phyloP scores from a whole-genome alignment of 164 flowering plant genomes.

The Litsea cubeba region DNA sequence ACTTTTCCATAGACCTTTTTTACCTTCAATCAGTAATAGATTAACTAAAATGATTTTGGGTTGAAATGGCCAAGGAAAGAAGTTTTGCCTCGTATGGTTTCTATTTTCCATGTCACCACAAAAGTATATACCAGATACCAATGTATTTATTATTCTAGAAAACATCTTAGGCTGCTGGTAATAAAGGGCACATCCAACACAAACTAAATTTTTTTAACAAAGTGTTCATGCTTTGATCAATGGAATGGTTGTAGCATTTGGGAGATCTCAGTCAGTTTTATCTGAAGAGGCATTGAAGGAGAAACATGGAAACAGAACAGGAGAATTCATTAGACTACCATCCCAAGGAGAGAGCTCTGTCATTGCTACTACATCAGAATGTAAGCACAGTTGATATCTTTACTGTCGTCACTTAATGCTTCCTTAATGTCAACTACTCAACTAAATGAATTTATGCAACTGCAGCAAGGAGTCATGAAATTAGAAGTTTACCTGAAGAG shows the following conservation, averaged over 20 bases:
- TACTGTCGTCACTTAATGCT: neutral
- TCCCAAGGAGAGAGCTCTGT: constrained; percentile 9
- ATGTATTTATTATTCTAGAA: neutral
- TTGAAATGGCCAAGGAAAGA: too few relatives aligned
- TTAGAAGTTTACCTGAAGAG: neutral
- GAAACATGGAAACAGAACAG: constrained; percentile 8
- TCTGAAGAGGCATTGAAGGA: constrained; percentile 8
- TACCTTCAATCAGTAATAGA: neutral
- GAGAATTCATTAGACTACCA: constrained; percentile 10
- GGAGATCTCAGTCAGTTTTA: constrained; percentile 3
- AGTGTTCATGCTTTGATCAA: neutral
- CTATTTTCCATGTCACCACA: too few relatives aligned
- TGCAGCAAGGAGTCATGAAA: neutral
- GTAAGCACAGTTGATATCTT: neutral
- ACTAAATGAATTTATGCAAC: neutral
- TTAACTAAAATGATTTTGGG: too few relatives aligned
- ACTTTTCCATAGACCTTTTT: neutral
- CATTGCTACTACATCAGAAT: neutral
- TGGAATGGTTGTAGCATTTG: constrained; percentile 29
- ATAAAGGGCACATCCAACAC: neutral
- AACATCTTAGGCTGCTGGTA: neutral
- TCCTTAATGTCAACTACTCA: neutral
- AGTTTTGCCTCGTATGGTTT: too few relatives aligned
- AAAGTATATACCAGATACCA: neutral
- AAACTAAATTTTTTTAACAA: too few relatives aligned